Conservation (phyloP, 306 rosid species). For the Quercus robur region DNA sequence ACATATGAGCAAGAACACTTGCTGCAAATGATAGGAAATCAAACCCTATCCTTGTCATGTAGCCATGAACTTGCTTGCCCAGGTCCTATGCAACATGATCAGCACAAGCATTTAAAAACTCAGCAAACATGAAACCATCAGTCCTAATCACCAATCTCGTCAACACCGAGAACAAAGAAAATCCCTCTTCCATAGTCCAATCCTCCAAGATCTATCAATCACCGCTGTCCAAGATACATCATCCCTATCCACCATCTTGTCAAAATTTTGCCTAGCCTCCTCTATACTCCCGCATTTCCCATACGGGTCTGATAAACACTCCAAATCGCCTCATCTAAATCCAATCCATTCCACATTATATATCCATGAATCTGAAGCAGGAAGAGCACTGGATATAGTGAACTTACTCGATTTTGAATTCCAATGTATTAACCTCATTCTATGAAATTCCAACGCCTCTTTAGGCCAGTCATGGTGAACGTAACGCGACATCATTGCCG, state of each 20-base stretch:
- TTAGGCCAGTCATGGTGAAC: constrained; percentile 19
- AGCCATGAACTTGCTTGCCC: constrained; percentile 62
- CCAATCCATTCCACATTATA: no score
- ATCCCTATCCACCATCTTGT: no score
- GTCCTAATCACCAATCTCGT: constrained; percentile 37
- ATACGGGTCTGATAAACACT: no score
- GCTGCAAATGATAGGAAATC: no score
- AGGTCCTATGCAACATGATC: constrained; percentile 45
- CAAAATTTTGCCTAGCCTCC: no score
- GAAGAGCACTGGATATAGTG: constrained; percentile 40
- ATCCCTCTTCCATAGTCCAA: no score
- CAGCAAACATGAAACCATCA: constrained; percentile 30
- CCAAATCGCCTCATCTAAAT: no score
- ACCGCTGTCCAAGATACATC: no score
- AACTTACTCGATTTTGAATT: constrained; percentile 45
- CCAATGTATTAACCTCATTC: constrained; percentile 42
- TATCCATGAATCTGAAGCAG: no score
- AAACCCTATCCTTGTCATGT: constrained; percentile 52
- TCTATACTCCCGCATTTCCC: no score
- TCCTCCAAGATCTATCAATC: no score
- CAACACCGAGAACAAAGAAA: constrained; percentile 41
- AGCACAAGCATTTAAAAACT: constrained; percentile 66
- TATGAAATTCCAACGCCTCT: constrained; percentile 58
- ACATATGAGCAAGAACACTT: no score
- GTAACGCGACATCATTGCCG: constrained; percentile 49